Conservation (phyloP, 306 rosid species). For the Glycine soja region DNA sequence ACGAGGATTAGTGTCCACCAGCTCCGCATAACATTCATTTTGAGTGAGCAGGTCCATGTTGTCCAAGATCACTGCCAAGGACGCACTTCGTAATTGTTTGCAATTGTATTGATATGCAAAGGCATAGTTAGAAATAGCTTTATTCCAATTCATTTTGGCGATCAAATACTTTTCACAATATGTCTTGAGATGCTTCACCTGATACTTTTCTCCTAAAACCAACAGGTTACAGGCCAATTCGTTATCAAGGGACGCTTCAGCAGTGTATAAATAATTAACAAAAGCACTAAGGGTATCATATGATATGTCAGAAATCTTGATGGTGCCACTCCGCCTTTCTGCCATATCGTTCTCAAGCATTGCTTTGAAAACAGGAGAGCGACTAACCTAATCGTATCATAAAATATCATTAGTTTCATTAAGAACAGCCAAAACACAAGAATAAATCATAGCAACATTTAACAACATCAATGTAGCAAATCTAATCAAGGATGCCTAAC, state of each 20-base stretch:
- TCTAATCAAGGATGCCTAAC: slow-evolving; percentile 21
- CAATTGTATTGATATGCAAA: slow-evolving; percentile 86
- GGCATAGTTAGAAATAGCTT: slow-evolving; percentile 62
- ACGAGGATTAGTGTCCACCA: slow-evolving; percentile 75
- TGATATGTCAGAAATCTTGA: slow-evolving; percentile 76
- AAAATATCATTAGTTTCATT: slow-evolving; percentile 33
- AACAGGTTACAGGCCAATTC: slow-evolving; percentile 76
- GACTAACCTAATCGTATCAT: slow-evolving; percentile 59
- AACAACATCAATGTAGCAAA: background rate
- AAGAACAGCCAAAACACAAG: background rate
- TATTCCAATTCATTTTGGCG: slow-evolving; percentile 72
- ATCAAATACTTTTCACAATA: slow-evolving; percentile 76
- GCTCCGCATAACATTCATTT: slow-evolving; percentile 68
- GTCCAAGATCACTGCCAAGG: slow-evolving; percentile 66
- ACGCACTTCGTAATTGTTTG: slow-evolving; percentile 59
- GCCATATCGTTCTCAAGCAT: slow-evolving; percentile 92
- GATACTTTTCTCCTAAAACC: slow-evolving; percentile 77
- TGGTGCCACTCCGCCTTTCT: slow-evolving; percentile 83
- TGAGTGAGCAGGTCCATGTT: slow-evolving; percentile 71
- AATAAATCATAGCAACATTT: background rate
- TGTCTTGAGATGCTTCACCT: slow-evolving; percentile 80
- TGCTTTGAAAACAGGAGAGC: slow-evolving; percentile 87
- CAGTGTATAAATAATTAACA: slow-evolving; percentile 79
- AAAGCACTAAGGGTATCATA: slow-evolving; percentile 74
- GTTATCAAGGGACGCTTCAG: slow-evolving; percentile 75